Percentiles rank a stretch among this genome's conserved stretches.
Evolutionary conservation across 768 basidiomycete genomes (phyloP).

Genomic region (Boletus coccyginus): DNA sequence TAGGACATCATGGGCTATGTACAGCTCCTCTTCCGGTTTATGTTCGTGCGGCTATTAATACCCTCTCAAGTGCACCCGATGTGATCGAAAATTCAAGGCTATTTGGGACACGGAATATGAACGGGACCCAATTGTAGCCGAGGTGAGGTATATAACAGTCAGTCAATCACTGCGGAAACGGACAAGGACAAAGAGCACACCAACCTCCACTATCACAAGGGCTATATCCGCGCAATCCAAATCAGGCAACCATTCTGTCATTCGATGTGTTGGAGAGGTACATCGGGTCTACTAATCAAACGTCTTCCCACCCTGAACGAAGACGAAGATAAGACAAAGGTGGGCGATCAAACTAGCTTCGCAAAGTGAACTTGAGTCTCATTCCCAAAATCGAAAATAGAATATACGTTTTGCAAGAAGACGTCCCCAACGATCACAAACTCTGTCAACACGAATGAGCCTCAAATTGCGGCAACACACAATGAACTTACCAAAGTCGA

Average conservation of each 20-base stretch:
- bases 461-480: neutral
- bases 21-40: conserved; percentile 14
- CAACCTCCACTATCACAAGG: too few relatives aligned
- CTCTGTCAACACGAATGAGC: conserved; percentile 7
- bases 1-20: conserved; percentile 27
- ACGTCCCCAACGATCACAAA: conserved; percentile 28
- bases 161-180: neutral
- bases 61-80: conserved; percentile 2
- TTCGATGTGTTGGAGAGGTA: neutral
- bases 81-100: neutral
- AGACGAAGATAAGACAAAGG: neutral
- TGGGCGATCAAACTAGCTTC: conserved; percentile 5
- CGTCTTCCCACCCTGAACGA: neutral
- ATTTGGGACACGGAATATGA: neutral
- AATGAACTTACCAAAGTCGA: conserved; percentile 6
- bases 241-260: neutral
- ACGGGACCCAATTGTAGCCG: neutral
- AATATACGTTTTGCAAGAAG: conserved; percentile 24
- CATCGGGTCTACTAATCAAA: neutral
- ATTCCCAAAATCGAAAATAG: conserved; percentile 28
- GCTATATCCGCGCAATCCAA: neutral
- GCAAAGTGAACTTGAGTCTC: conserved; percentile 37
- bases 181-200: neutral
- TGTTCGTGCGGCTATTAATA: conserved; percentile 12
- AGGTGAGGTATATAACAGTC: neutral